Evolutionary conservation across 148 eudicot species (phyloP), one percentile per base, ranked within the genome.

Genomic region (Rhododendron griersonianum): DNA sequence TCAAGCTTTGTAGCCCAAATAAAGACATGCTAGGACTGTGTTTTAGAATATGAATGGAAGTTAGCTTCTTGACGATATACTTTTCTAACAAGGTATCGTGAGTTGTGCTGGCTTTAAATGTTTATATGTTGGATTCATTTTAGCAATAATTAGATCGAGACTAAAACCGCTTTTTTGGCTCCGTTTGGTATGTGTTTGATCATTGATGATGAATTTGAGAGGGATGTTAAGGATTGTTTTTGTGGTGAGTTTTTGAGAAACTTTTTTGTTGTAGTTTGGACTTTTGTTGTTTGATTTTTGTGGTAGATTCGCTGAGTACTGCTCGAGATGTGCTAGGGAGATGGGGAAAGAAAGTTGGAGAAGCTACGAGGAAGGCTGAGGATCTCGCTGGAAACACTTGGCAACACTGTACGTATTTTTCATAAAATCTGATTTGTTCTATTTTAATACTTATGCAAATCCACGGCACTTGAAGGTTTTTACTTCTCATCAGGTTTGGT

Each of bases 331-430:
- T 95, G 82, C 81, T 96, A 3, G 98, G 98, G 78, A 93, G 93
- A 91, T 96, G 98, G 98, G 96, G 96, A 69, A 93, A 87, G 90
- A 96, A 91, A 88, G 96, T 93, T 33, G 93, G 91, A 83, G 98
- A 93, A 79, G 95, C 98, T 1, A 90, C 98, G 19, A 92, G 88
- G 91, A 95, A 93, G 88, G 96, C 96, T 25, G 98, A 95, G 91
- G 96, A 95, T 91, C 90, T 92, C 35, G 98, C 98, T 23, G 98
- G 96, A 81, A 95, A 94, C 81, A 94, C 98, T 84, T 96, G 98
- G 98, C 98, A 96, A 90, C 98, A 96, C 86, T 92, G 98, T 96
- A 89, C 81, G 92, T 48, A 41, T 45, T 83, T 61, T 50, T 25
- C 19, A 23, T 69, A 9, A 3, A 16, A 28, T 69, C 30, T 69